Conservation (phyloP, 2,329 filamentous ascomycete species). For the Bipolaris zeicola region DNA sequence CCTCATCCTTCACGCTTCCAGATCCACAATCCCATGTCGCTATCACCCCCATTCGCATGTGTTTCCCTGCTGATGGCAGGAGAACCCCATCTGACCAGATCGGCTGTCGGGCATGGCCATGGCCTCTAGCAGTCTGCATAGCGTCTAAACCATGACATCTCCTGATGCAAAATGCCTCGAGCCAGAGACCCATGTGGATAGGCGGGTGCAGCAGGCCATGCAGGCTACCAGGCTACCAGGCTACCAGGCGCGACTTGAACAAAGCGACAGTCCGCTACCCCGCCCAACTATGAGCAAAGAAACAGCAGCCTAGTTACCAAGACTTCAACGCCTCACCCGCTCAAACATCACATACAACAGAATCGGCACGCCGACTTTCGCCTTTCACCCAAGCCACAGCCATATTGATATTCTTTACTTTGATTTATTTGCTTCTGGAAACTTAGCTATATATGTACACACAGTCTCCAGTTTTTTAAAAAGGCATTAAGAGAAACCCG, state of each 20-base stretch:
- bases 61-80: not conserved
- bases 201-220: not conserved
- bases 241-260: not conserved
- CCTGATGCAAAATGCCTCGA: not conserved
- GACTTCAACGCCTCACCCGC: too few species aligned
- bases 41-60: not conserved
- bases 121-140: not conserved
- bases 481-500: not conserved
- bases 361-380: too few species aligned
- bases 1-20: not conserved
- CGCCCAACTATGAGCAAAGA: too few species aligned
- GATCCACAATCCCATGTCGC: not conserved
- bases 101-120: not conserved
- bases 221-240: too few species aligned
- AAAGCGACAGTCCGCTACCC: not conserved
- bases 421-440: conserved; percentile 11
- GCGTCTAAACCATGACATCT: not conserved
- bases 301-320: too few species aligned
- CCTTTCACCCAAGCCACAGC: not conserved
- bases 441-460: conserved; percentile 24
- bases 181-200: not conserved
- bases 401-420: conserved; percentile 14
- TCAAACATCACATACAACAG: too few species aligned
- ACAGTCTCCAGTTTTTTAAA: conserved; percentile 11
- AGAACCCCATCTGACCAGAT: not conserved